A percentile compares a stretch with the other conserved stretches of the same genome.
These are phyloP conservation scores for Dispira parvispora DNA, from an alignment of 192 early-diverging fungal genomes.

Conservation along the genomic window DNA sequence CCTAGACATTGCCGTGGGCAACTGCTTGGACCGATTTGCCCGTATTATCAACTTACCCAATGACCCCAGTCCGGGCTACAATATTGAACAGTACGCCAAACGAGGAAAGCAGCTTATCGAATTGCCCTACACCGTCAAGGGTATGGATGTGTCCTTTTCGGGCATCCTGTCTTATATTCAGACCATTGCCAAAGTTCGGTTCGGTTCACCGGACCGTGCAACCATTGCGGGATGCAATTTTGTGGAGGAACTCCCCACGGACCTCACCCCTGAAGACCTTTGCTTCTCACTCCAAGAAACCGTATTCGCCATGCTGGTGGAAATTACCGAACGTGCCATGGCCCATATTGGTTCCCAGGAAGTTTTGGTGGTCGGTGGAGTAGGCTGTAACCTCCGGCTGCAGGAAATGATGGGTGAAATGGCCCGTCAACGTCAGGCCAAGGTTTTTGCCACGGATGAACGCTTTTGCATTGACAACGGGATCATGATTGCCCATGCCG, in stretches of 20 bases:
- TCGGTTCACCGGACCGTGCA: constrained; percentile 19
- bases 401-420: constrained; percentile 98
- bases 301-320: constrained; percentile 98
- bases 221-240: neutral
- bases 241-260: constrained; percentile 9
- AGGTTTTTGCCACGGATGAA: constrained; percentile 93
- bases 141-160: constrained; percentile 97
- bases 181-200: constrained; percentile 39
- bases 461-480: constrained; percentile 98
- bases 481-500: constrained; percentile 98
- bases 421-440: constrained; percentile 71
- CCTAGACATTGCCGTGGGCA: constrained; percentile 95
- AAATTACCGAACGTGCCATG: constrained; percentile 97
- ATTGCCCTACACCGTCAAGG: constrained; percentile 94
- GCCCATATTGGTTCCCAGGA: constrained; percentile 84
- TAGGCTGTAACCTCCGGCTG: constrained; percentile 85
- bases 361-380: constrained; percentile 92
- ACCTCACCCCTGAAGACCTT: constrained; percentile 67
- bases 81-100: constrained; percentile 92
- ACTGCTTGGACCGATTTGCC: constrained; percentile 96
- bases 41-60: constrained; percentile 83
- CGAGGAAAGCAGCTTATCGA: constrained; percentile 72
- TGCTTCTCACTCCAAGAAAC: constrained; percentile 96
- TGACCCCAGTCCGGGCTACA: constrained; percentile 94
- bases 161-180: constrained; percentile 91